These are phyloP conservation scores for Ceratocystis colombiana DNA, from an alignment of 2,329 filamentous ascomycete species.

Conservation along the genomic window DNA sequence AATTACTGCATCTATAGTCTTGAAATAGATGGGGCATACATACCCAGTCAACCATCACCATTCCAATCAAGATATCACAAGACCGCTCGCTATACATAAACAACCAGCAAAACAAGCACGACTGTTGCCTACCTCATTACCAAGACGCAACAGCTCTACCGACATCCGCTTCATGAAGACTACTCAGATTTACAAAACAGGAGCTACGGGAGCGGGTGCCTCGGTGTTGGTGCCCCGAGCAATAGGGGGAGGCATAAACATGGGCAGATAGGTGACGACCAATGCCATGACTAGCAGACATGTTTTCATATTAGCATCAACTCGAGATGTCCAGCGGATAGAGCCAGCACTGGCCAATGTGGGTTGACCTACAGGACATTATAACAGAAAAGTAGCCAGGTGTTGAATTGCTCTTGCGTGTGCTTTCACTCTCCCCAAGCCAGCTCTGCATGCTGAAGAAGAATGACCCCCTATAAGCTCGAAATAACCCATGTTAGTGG, in stretches of 20 bases:
- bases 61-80: conserved; percentile 9
- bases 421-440: conserved; percentile 63
- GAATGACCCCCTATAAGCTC: conserved; percentile 51
- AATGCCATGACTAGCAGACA: conserved; percentile 48
- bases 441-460: conserved; percentile 66
- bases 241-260: conserved; percentile 37
- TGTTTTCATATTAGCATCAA: background rate
- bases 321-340: background rate
- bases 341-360: too few species aligned
- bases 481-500: background rate
- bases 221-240: conserved; percentile 16
- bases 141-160: background rate
- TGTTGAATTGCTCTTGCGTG: conserved; percentile 54
- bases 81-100: conserved; percentile 4
- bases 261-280: conserved; percentile 41
- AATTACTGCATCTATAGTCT: conserved; percentile 15
- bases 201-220: conserved; percentile 15
- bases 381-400: conserved; percentile 62
- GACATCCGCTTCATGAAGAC: background rate
- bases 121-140: background rate
- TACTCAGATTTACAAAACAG: conserved; percentile 7
- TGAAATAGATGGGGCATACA: conserved; percentile 16
- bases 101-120: conserved; percentile 13
- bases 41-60: conserved; percentile 14
- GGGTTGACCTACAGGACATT: conserved; percentile 57